Base-by-base conservation (phyloP, 106 monocot genomes). In the Triglochin maritima region DNA sequence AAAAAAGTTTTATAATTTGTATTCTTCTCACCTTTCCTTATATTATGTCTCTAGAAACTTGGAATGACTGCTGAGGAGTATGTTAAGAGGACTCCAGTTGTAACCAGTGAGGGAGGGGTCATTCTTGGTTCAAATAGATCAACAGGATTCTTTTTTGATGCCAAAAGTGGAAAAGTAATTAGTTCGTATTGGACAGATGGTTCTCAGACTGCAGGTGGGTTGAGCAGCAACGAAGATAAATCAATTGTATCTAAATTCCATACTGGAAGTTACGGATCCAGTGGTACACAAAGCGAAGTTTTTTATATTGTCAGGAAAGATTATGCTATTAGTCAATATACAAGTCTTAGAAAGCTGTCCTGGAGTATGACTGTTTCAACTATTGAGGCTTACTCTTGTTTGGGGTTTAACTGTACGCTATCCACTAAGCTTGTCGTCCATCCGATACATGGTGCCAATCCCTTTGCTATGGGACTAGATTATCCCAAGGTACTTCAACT, bases 111-210 rank as follows among this genome's bases (percentile, higher is more conserved):
- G 46, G 76, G 76, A 17, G 69, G 69, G 15, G 47, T 83, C 50
- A 87, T 75, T 54, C 69, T 85, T 78, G 87, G 90, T 9, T 87
- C 95, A 71, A 90, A 81, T 66, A 72, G 57, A 17, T 81, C 87
- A 66, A 88, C 87, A 47, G 50, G 81, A 13, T 81, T 78, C 66
- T 67, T 71, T 71, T 70, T 90, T 60, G 71, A 90, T 75, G 75
- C 72, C 44, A 79, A 78, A 50, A 82, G 61, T 41, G 95, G 95
- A 7, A 78, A 90, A 72, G 69, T 85, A 46, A 64, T 96, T 47
- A 74, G 76, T 58, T 75, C 75, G 44, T 64, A 51, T 53, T 75
- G 78, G 71, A 64, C 63, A 13, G 9, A 81, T 78, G 70, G 47
- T 52, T 65, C 55, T 67, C 67, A 59, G 51, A 50, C 75, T 50